These are phyloP conservation scores for Vanderwaltozyma yarrowii DNA, from an alignment of 805 yeast species.

Conservation along the genomic window DNA sequence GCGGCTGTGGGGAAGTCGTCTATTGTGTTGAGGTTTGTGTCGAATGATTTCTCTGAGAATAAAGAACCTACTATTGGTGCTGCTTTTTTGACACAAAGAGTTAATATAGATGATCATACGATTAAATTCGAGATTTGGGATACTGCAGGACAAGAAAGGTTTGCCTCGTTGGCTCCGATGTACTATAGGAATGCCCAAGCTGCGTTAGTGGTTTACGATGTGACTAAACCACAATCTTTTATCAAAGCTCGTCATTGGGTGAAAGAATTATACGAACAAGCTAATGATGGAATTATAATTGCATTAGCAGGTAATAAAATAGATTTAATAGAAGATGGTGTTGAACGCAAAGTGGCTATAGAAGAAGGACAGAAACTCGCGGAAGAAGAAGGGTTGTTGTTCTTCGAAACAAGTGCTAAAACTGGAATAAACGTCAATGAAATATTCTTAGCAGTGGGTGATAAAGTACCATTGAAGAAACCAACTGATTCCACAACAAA, in stretches of 20 bases:
- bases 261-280: conserved; percentile 89
- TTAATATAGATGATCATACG: conserved; percentile 74
- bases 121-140: conserved; percentile 94
- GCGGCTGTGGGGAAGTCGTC: conserved; percentile 98
- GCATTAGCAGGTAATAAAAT: conserved; percentile 91
- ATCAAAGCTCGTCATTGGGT: conserved; percentile 98
- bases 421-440: conserved; percentile 41
- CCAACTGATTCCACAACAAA: neutral
- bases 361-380: conserved; percentile 47
- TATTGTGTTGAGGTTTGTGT: conserved; percentile 81
- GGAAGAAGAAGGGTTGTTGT: conserved; percentile 39
- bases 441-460: conserved; percentile 41
- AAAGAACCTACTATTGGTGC: conserved; percentile 98
- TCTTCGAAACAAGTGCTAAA: conserved; percentile 50
- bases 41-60: conserved; percentile 93
- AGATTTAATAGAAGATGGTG: conserved; percentile 52
- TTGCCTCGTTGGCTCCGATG: conserved; percentile 94
- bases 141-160: conserved; percentile 96
- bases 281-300: conserved; percentile 80
- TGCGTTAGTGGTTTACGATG: conserved; percentile 90
- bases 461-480: conserved; percentile 16
- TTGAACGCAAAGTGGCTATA: conserved; percentile 39
- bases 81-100: conserved; percentile 89
- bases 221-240: conserved; percentile 90
- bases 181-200: conserved; percentile 96